A percentile compares a stretch with the other conserved stretches of the same genome.
Evolutionary conservation across 2,329 filamentous ascomycete genomes (phyloP).

Genomic region (Dactylellina sp.): DNA sequence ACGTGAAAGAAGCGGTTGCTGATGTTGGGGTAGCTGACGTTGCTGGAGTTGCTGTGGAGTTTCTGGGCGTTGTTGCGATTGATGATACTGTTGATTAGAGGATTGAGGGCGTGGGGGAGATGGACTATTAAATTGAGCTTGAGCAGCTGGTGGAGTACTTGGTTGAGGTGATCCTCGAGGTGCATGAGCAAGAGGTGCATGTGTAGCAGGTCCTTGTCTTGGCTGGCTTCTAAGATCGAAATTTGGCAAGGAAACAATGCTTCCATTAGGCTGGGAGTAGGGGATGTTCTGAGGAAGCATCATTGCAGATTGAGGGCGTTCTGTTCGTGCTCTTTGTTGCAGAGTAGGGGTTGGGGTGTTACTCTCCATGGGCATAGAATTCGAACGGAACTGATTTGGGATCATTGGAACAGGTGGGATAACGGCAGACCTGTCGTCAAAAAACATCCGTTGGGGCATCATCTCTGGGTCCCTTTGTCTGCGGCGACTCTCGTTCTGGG

Average conservation of each 20-base stretch:
- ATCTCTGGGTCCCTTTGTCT: constrained; percentile 46
- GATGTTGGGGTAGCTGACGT: constrained; percentile 10
- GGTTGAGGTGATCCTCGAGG: constrained; percentile 16
- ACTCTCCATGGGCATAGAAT: constrained; percentile 45
- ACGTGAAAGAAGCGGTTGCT: constrained; percentile 46
- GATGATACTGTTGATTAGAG: constrained; percentile 2
- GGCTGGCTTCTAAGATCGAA: constrained; percentile 34
- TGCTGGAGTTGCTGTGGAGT: constrained; percentile 13
- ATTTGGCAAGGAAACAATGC: constrained; percentile 41
- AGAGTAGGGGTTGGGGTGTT: constrained; percentile 22
- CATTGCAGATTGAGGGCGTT: constrained; percentile 52
- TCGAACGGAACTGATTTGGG: constrained; percentile 45
- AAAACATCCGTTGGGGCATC: constrained; percentile 47
- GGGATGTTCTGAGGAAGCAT: constrained; percentile 18
- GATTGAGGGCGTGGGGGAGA: constrained; percentile 19
- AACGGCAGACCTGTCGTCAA: constrained; percentile 22
- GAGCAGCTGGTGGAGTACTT: constrained; percentile 12
- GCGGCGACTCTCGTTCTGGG: constrained; percentile 4
- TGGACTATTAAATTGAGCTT: constrained; percentile 17
- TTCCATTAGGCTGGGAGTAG: constrained; percentile 29
- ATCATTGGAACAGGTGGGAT: constrained; percentile 51
- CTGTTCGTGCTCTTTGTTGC: constrained; percentile 44
- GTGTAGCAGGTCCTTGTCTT: constrained; percentile 4
- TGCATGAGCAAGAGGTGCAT: neutral
- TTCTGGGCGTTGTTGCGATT: neutral